phyloP scores from a whole-genome alignment of 2,329 filamentous ascomycete species.

The Colletotrichum spaethianum region DNA sequence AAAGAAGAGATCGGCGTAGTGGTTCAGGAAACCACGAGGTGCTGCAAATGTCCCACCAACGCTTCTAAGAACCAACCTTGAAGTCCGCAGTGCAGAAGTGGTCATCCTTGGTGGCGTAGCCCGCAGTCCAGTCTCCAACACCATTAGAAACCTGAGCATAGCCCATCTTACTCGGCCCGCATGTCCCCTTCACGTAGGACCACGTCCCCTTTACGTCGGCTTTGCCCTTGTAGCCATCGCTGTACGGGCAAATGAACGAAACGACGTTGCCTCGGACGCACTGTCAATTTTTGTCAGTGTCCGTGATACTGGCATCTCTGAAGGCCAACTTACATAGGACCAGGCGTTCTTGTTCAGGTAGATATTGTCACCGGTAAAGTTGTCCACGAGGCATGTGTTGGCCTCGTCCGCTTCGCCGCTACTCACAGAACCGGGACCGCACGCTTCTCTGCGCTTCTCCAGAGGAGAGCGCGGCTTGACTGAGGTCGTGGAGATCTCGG shows the following conservation, averaged over 20 bases:
- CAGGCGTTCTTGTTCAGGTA: neutral
- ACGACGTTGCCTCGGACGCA: neutral
- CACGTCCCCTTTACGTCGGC: neutral
- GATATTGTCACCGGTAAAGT: neutral
- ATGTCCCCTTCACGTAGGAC: neutral
- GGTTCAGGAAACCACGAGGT: neutral
- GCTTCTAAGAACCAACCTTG: neutral
- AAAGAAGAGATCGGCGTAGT: neutral
- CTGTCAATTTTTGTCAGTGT: neutral
- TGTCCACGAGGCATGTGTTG: neutral
- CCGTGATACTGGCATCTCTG: no score
- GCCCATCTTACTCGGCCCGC: neutral
- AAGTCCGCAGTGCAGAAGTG: neutral
- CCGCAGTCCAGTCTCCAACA: neutral
- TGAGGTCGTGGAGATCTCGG: neutral
- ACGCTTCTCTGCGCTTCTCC: conserved; percentile 7
- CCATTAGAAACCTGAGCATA: conserved; percentile 6
- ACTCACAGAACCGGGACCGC: neutral
- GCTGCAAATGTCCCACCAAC: neutral
- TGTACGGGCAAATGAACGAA: neutral
- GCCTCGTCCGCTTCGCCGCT: conserved; percentile 3
- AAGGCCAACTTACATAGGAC: neutral
- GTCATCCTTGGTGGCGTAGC: neutral
- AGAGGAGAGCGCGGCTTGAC: neutral
- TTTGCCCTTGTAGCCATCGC: neutral